Evolutionary conservation across 2,329 filamentous ascomycete species (phyloP), one percentile per base, ranked within the genome.

Genomic region (Aspergillus clavatus): DNA sequence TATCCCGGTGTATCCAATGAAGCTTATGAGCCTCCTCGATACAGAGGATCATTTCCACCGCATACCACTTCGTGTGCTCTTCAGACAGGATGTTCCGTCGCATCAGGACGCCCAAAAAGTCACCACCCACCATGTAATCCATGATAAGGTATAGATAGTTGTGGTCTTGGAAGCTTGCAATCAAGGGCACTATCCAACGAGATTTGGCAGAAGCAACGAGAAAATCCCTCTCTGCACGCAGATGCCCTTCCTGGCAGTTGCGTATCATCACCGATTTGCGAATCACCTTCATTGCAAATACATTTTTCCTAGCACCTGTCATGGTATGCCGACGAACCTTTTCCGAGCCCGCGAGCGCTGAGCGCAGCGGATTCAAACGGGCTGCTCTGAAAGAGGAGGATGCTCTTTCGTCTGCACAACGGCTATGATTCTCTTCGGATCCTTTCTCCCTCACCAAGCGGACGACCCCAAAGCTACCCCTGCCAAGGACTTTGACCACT

Each of bases 281-380:
- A 55, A 97, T 97, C 24, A 95, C 87, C 64, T 97, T 97, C 91
- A 97, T 96, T 11, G 93, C 93, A 64, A 85, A 97, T 0, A 95
- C 82, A 46, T 86, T 78, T 40, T 75, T 78, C 46, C 58, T 68
- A 28, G 60, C 55, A 6, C 58, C 62, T 4, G 53, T 54, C 52
- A 65, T 58, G 8, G 57, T 55, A 27, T 50, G 62, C 43, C 61
- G 57, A 28, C 61, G 64, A 54, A 46, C 53, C 22, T 37, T 45
- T 40, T 53, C 61, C 6, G 53, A 44, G 14, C 50, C 56, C 46
- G 59, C 56, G 4, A 58, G 40, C 10, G 50, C 53, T 1, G 56
- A 56, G 28, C 50, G 55, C 16, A 59, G 37, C 10, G 48, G 43
- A 10, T 56, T 55, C 19, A 55, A 46, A 8, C 50, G 44, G 8